Base-by-base conservation (phyloP, 2,329 filamentous ascomycete genomes). In the Fusarium citri region DNA sequence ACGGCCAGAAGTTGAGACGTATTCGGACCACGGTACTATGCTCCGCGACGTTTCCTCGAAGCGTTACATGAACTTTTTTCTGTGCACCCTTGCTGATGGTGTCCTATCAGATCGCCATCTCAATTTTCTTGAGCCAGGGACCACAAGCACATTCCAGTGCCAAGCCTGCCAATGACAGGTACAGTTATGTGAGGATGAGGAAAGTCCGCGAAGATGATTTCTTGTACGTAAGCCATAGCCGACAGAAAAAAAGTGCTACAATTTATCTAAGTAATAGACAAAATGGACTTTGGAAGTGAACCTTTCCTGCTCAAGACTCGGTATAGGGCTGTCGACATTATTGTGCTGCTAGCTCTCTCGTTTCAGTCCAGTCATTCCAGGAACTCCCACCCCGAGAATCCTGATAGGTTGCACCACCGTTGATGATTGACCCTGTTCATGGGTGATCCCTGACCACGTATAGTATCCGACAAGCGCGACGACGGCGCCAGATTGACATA, bases 101-200 rank as follows among this genome's bases (percentile, higher is more conserved):
- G 54, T 63, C 71, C 69, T 74, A 74, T 73, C 68, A 74, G 68
- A 75, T 73, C 67, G 71, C 37, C 72, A 69, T 58, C 68, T 69
- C 48, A 37, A 28, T 55, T 46, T 55, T 56, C 41, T 51, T 54
- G 42, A 71, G 37, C 46, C 47, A 48, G 63, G 63, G 64, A 59
- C 59, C 34, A 53, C 59, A 64, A 47, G 51, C 31, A 20, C 26
- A 57, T 56, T 60, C 56, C 23, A 59, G 50, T 55, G 57, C 59
- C 58, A 70, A 71, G 67, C 46, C 53, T 71, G 50, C 37, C 58
- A 49, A 59, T 69, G 55, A 54, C 34, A 47, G 67, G 63, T 55
- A 66, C 55, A 43, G 25, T 22, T 34, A n/a, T 61, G 42, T 45
- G 43, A 53, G 41, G 34, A 54, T 47, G 55, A 64, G 55, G 55